Evolutionary conservation across 2,329 filamentous ascomycete species (phyloP).

Genomic region (Penicillium sp.): DNA sequence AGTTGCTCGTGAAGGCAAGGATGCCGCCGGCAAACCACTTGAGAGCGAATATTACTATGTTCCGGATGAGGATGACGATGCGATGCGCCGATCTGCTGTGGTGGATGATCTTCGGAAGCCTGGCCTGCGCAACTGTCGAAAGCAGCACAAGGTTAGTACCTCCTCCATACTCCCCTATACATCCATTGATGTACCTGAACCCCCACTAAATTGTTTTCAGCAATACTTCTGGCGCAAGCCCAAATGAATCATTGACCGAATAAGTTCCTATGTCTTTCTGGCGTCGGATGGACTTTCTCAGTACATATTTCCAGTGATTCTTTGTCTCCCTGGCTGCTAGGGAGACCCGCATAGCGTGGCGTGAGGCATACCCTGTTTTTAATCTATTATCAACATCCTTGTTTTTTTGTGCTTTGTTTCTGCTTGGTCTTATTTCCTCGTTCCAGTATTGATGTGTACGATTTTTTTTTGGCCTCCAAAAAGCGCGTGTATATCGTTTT

Average conservation of each 20-base stretch:
- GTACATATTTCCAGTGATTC: constrained; percentile 37
- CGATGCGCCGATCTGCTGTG: constrained; percentile 74
- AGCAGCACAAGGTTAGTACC: constrained; percentile 86
- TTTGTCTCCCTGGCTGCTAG: constrained; percentile 24
- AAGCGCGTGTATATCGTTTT: constrained; percentile 47
- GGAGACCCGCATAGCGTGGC: constrained; percentile 44
- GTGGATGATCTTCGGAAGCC: constrained; percentile 85
- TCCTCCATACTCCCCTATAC: constrained; percentile 10
- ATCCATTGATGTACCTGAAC: constrained; percentile 1
- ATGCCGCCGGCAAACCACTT: constrained; percentile 86
- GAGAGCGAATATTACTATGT: constrained; percentile 98
- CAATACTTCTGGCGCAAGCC: constrained; percentile 73
- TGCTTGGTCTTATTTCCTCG: constrained; percentile 7
- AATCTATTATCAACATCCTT: constrained; percentile 25
- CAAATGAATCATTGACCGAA: constrained; percentile 37
- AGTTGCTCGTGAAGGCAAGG: constrained; percentile 87
- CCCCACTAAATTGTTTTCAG: constrained; percentile 41
- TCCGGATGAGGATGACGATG: constrained; percentile 78
- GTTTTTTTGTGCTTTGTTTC: constrained; percentile 21
- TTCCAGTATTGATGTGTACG: constrained; percentile 14
- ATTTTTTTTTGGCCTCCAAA: constrained; percentile 5
- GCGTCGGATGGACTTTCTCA: constrained; percentile 23
- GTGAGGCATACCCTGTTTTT: constrained; percentile 41
- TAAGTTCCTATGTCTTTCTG: constrained; percentile 6
- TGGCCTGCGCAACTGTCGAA: constrained; percentile 82